A percentile compares a stretch with the other conserved stretches of the same genome.
phyloP scores from a whole-genome alignment of 192 early-diverging fungal genomes.

The Pecoramyces ruminantium region DNA sequence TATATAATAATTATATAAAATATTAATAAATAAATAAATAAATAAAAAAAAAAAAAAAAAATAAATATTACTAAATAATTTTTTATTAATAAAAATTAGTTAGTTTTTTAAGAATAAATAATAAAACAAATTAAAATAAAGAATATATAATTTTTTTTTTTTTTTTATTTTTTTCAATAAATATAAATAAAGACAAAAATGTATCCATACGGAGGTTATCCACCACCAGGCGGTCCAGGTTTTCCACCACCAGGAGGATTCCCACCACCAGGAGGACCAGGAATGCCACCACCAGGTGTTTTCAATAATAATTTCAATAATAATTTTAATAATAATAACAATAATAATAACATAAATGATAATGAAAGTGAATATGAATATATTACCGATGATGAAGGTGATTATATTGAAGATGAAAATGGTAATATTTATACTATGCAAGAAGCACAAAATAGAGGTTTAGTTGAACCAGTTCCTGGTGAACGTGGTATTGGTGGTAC shows the following conservation, averaged over 20 bases:
- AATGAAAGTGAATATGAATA: not conserved
- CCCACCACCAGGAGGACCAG: not conserved
- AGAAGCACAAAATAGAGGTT: not conserved
- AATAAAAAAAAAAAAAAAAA: no score
- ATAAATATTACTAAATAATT: no score
- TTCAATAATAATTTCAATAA: no score
- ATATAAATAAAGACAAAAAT: no score
- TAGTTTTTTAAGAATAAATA: no score
- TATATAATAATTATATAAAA: no score
- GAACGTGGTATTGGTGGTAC: not conserved
- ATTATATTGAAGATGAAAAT: not conserved
- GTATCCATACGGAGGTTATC: not conserved
- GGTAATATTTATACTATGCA: not conserved
- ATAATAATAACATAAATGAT: not conserved
- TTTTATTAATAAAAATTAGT: no score
- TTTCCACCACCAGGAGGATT: not conserved
- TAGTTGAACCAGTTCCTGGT: not conserved
- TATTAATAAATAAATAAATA: no score
- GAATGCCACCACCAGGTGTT: no score
- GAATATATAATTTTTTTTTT: no score
- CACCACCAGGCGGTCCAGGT: not conserved
- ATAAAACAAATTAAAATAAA: no score
- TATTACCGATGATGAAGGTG: not conserved
- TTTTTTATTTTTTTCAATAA: no score
- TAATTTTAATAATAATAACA: not conserved